Base-by-base conservation (phyloP, 495 filamentous ascomycete genomes). In the Jackrogersella multiformis region DNA sequence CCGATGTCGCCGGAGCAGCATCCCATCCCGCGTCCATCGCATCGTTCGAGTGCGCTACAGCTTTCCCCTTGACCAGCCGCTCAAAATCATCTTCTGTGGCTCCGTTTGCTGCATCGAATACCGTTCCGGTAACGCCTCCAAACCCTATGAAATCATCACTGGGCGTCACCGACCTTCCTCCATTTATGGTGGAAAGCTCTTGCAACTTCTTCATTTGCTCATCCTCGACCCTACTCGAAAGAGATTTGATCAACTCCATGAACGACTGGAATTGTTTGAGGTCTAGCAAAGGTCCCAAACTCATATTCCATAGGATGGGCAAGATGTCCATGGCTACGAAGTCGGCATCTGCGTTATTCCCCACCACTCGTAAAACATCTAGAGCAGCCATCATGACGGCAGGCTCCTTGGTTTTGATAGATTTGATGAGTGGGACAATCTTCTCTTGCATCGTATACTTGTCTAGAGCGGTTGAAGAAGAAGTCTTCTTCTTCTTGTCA, bases 361-460 rank as follows among this genome's bases (percentile, higher is more conserved):
- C 93, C 51, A 98, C 88, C 56, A 96, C 88, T 26, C 82, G 85
- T 66, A 98, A 88, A 9, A 97, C 93, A 23, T 87, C 86, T 16
- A 97, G 82, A 0, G 93, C 91, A 0, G 95, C 93, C 86, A 97
- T 94, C 90, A 97, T 97, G 2, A 99, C 95, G 1, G 92, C 94
- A 0, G 95, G 95, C 71, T 99, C 95, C 71, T 96, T 97, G 0
- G 95, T 99, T 74, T 98, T 98, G 76, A 99, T 98, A 0, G 81
- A 92, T 71, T 91, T 93, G 55, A 99, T 83, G 4, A 97, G 81
- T 0, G 95, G 95, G 3, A 98, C 85, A 13, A 99, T 88, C 77
- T 96, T 97, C 74, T 98, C 95, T 73, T 99, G 96, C 69, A 98
- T 91, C 1, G 95, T 97, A 69, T 93, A 97, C 74, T 98, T 98